These are phyloP conservation scores for Cladophialophora chaetospira DNA, from an alignment of 2,329 filamentous ascomycete species.

Conservation along the genomic window DNA sequence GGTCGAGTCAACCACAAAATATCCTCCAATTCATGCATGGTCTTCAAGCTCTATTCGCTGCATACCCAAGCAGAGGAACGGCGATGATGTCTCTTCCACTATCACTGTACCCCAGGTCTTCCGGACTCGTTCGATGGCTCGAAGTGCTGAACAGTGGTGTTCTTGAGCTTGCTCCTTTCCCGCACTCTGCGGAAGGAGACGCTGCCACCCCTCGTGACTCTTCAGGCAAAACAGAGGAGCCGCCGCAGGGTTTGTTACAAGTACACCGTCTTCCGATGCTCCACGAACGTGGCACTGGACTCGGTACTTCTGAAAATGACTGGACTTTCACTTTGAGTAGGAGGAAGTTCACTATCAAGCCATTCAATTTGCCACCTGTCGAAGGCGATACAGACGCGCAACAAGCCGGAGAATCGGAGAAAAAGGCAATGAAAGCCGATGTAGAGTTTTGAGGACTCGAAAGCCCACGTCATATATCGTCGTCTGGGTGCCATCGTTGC, in stretches of 20 bases:
- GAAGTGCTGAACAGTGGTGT: conserved; percentile 84
- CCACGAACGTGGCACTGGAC: conserved; percentile 81
- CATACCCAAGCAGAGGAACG: conserved; percentile 65
- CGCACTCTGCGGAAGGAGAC: conserved; percentile 56
- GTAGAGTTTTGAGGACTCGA: conserved; percentile 67
- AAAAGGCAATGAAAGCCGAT: conserved; percentile 63
- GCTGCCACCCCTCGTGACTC: conserved; percentile 20
- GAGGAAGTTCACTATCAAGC: conserved; percentile 79
- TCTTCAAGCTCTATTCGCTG: conserved; percentile 72
- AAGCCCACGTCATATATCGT: conserved; percentile 8
- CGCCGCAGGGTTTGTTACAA: conserved; percentile 81
- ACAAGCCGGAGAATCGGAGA: conserved; percentile 46
- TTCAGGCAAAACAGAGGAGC: conserved; percentile 65
- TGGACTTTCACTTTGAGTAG: conserved; percentile 87
- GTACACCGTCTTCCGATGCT: conserved; percentile 81
- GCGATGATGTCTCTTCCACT: conserved; percentile 76
- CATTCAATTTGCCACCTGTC: conserved; percentile 84
- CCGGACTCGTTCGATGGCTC: conserved; percentile 80
- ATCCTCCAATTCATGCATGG: conserved; percentile 80
- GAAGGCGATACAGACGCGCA: conserved; percentile 71
- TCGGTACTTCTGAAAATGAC: conserved; percentile 73
- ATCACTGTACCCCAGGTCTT: conserved; percentile 73
- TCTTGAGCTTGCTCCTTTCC: conserved; percentile 77
- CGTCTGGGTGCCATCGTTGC: conserved; percentile 39
- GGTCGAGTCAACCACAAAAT: conserved; percentile 68